Evolutionary conservation across 2,329 filamentous ascomycete species (phyloP).

Genomic region (Trichoderma hamatum): DNA sequence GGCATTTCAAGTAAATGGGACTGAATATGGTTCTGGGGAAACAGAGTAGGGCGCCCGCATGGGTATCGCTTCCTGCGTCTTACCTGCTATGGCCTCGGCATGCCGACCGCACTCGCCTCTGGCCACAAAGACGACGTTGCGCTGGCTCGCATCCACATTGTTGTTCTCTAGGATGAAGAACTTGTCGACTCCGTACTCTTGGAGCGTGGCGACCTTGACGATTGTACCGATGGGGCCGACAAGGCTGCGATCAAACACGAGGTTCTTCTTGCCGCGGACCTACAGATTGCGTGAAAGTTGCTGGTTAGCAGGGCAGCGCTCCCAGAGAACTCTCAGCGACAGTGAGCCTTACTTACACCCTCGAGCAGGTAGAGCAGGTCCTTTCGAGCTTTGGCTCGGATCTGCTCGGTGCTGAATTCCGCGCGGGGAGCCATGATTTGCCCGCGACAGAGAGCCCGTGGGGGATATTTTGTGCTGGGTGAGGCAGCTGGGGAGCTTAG

Average conservation of each 20-base stretch:
- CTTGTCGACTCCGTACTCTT: conserved; percentile 97
- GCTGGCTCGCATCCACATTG: conserved; percentile 91
- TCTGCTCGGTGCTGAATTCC: conserved; percentile 73
- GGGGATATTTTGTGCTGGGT: conserved; percentile 9
- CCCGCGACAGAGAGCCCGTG: conserved; percentile 42
- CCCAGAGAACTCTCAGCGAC: conserved; percentile 3
- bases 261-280: conserved; percentile 98
- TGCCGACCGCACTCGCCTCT: conserved; percentile 86
- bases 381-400: conserved; percentile 80
- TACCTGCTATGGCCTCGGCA: conserved; percentile 86
- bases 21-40: not conserved
- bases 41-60: not conserved
- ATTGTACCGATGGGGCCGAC: conserved; percentile 88
- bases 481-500: conserved; percentile 26
- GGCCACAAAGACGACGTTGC: conserved; percentile 92
- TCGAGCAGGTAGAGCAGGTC: conserved; percentile 90
- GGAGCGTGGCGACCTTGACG: conserved; percentile 91
- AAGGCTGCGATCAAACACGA: conserved; percentile 88
- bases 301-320: conserved; percentile 30
- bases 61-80: conserved; percentile 36
- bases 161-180: conserved; percentile 96
- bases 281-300: conserved; percentile 44
- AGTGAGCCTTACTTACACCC: conserved; percentile 71
- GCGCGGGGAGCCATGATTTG: conserved; percentile 68
- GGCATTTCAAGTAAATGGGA: not conserved